Percentiles rank a stretch among this genome's conserved stretches.
Conservation (phyloP, 1,284 basidiomycete genomes). For the Malassezia vespertilionis region DNA sequence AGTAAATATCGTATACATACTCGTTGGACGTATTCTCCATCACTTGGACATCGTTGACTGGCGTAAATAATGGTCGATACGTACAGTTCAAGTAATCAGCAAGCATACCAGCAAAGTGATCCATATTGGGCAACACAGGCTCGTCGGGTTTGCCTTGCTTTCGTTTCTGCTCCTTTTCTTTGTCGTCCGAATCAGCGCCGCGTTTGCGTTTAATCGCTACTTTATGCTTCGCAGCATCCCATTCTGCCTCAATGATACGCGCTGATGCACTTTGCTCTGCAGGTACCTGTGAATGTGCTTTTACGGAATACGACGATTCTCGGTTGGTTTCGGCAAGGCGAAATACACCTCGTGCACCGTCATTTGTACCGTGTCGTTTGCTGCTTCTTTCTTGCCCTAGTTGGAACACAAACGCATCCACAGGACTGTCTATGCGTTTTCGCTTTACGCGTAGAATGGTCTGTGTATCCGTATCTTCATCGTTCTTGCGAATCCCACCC, state of each 20-base stretch:
- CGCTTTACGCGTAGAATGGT: constrained; percentile 38
- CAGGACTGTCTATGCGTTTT: constrained; percentile 34
- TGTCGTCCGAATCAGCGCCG: too few species aligned
- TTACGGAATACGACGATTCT: not conserved
- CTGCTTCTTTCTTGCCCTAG: not conserved
- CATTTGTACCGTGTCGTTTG: not conserved
- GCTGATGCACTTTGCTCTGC: too few species aligned
- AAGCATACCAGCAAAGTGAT: constrained; percentile 2
- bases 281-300: too few species aligned
- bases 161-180: not conserved
- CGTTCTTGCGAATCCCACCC: too few species aligned
- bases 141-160: not conserved
- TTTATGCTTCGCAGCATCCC: not conserved
- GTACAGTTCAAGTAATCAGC: constrained; percentile 14
- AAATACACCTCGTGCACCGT: constrained; percentile 23
- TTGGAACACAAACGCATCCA: constrained; percentile 35
- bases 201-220: constrained; percentile 13
- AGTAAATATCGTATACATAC: constrained; percentile 45
- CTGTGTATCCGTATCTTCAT: too few species aligned
- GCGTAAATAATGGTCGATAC: not conserved
- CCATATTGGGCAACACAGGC: constrained; percentile 1
- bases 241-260: constrained; percentile 14
- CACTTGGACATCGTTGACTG: not conserved
- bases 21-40: constrained; percentile 12
- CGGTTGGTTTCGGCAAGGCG: constrained; percentile 32